Base-by-base conservation (phyloP, 1,284 basidiomycete species). In the Sporisorium iseilematis-ciliati region DNA sequence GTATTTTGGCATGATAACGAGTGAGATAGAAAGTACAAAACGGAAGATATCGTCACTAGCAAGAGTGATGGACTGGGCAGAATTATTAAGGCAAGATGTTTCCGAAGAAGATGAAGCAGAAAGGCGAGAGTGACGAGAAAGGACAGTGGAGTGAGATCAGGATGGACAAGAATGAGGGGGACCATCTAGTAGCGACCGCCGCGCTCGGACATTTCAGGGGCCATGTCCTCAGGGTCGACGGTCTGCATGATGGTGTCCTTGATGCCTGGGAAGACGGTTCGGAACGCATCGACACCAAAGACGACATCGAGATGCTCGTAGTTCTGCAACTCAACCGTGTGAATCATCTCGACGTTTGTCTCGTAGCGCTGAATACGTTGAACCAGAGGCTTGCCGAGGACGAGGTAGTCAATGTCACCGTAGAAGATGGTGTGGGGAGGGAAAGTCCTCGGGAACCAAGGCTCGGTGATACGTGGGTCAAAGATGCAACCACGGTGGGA, bases 301-400 rank as follows among this genome's bases (percentile, higher is more conserved):
- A 83, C 81, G 69, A 82, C 77, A 65, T 84, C 82, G 53, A 82
- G 77, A 59, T 84, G 82, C 58, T 84, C 81, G 63, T 82, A 84
- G 55, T 81, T 81, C 43, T 83, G 79, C 21, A 84, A 63, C 58
- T 83, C 83, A 33, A 84, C 77, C 21, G 79, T 80, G 64, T 84
- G 82, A 31, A 84, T 78, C 65, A 84, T 82, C 57, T 82, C 77
- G 38, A 84, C 70, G 55, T 84, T 83, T 50, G 29, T 68, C 73
- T 84, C 83, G 66, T 80, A 71, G 6, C 68, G 43, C 58, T 81
- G 63, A 45, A 84, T 71, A 26, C 83, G 79, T 45, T 84, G 66
- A 0, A 78, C 71, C 31, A 84, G 58, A 21, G 83, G 83, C 65
- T 84, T 84, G 61, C 82, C 83, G 12, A 84, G 63, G 10, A 84